Base-by-base conservation (phyloP, 2,329 filamentous ascomycete genomes). In the Aspergillus nomiae region DNA sequence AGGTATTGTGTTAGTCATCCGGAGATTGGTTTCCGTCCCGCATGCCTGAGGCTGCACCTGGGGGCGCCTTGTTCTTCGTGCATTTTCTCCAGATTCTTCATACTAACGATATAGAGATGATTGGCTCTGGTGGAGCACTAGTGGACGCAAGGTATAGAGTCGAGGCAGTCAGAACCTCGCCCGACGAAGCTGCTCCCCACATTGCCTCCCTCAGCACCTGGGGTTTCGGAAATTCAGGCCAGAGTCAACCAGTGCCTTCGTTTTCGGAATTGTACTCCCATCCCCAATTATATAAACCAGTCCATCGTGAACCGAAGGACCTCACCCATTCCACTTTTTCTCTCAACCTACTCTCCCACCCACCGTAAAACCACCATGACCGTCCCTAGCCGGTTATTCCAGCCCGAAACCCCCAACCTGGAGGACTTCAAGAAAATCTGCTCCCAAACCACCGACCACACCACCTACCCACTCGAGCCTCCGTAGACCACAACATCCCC, bases 401-500 rank as follows among this genome's bases (percentile, higher is more conserved):
- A 70, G 7, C 10, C 64, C 2, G 56, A 63, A 14, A 64, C 70
- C 1, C 32, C 69, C 8, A 38, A 67, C 0, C 66, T 86, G 3
- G 69, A 80, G 4, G 75, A 77, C 2, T 83, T 86, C 68, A 75
- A 78, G 63, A 67, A 70, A 2, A 73, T 85, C 32, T 85, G 81
- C 67, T 80, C 78, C 2, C 78, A 80, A 56, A 77, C 70, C 12
- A 71, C 75, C 9, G 68, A 74, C 6, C 65, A 66, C 28, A 61
- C 72, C 12, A 69, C 76, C 3, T 88, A 87, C 61, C 84, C 85
- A 0, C 78, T 86, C 1, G 81, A 1, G 69, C 69, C 8, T 64
- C 73, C 4, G 75, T 87, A 28, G 59, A 79, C 26, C 74, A 80
- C 45, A 87, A 87, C 65, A 78, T 89, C 4, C 86, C 86, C 0